Evolutionary conservation across 805 yeast genomes (phyloP), one percentile per base, ranked within the genome.

Genomic region (Suhomyces sp.): DNA sequence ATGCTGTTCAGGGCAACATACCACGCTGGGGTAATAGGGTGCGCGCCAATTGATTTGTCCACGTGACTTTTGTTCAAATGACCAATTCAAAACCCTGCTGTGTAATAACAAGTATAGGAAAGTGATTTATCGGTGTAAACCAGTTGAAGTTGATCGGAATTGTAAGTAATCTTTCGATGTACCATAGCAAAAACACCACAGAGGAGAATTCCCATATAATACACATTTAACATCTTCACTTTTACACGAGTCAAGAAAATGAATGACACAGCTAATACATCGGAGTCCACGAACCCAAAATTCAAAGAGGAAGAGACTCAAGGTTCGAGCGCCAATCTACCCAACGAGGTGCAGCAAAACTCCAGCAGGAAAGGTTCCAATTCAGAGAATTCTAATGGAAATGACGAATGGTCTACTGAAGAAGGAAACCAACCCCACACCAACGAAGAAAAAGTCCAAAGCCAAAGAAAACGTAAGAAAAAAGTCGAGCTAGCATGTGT

Each of bases 401-500:
- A 10, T 12, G 24, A 27, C 6, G 47, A 44, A 27, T 46, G 45
- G 46, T 24, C 54, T 22, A 31, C 22, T 19, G 48, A 46, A n/a
- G 48, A 46, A 19, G 36, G 29, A n/a, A 24, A 46, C 17, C 45
- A 33, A n/a, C 31, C 22, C 19, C 13, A 45, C 19, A n/a, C 47
- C 35, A 15, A 46, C 10, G 48, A 33, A 27, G 24, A 27, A 12
- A 38, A 50, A 23, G 31, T 56, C n/a, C n/a, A 54, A 26, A 60
- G 58, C 17, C n/a, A 54, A 23, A 60, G 59, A 51, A 63, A 62
- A 47, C 70, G 81, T 50, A 81, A 77, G 67, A 72, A 80, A 62
- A 83, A 84, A 62, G 83, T 80, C 12, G 80, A 74, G 19, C 73
- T 79, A 48, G 96, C 98, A 0, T 92, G 98, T 71, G 87, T 92